These are phyloP conservation scores for Pyrenochaeta sp. DNA, from an alignment of 2,329 filamentous ascomycete species.

Conservation along the genomic window DNA sequence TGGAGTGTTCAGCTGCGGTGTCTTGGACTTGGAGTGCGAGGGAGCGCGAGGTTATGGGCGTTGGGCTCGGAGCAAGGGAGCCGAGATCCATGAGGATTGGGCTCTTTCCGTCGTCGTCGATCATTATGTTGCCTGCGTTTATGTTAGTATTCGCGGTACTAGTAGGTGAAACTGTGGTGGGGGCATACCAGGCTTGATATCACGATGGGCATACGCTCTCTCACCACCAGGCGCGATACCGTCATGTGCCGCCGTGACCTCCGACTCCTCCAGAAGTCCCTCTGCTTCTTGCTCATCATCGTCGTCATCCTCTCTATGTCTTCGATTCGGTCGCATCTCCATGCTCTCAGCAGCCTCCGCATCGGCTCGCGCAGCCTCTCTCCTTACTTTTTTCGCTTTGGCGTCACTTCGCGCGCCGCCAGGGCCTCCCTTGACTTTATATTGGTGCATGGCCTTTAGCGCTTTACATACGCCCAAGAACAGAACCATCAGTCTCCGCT, in stretches of 20 bases:
- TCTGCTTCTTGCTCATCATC: slow-evolving; percentile 80
- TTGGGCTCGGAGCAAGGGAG: slow-evolving; percentile 85
- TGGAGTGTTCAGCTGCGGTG: slow-evolving; percentile 92
- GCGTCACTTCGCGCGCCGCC: slow-evolving; percentile 59
- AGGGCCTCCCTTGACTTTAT: slow-evolving; percentile 69
- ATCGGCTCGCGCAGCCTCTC: slow-evolving; percentile 65
- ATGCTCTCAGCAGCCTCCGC: slow-evolving; percentile 54
- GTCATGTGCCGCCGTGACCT: slow-evolving; percentile 72
- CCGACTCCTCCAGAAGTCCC: slow-evolving; percentile 82
- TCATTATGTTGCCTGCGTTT: slow-evolving; percentile 89
- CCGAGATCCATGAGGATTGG: slow-evolving; percentile 98
- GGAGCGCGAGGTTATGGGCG: slow-evolving; percentile 87
- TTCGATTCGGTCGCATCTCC: slow-evolving; percentile 53
- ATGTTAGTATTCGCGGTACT: slow-evolving; percentile 13
- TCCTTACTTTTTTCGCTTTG: slow-evolving; percentile 64
- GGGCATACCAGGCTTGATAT: slow-evolving; percentile 91
- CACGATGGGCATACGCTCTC: slow-evolving; percentile 86
- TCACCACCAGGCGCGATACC: slow-evolving; percentile 73
- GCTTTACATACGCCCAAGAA: slow-evolving; percentile 93
- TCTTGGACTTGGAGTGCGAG: slow-evolving; percentile 93
- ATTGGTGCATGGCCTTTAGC: slow-evolving; percentile 90
- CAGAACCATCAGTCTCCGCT: slow-evolving; percentile 84
- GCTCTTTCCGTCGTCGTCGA: slow-evolving; percentile 84
- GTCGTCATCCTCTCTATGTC: slow-evolving; percentile 59
- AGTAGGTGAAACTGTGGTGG: not conserved